Base-by-base conservation (phyloP, 805 yeast genomes). In the Cyberlindnera subsufficiens region DNA sequence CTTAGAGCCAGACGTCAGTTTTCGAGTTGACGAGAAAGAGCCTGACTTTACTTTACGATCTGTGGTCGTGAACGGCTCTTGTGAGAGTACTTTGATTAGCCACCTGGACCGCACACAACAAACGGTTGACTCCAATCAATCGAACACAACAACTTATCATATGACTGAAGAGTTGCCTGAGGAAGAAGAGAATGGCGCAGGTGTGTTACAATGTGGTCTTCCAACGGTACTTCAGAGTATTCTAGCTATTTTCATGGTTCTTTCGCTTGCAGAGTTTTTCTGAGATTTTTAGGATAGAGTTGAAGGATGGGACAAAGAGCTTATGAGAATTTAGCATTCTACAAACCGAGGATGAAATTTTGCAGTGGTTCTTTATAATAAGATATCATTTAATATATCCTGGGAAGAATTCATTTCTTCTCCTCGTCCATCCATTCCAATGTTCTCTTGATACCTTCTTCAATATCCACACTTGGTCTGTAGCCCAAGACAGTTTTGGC, bases 341-440 rank as follows among this genome's bases (percentile, higher is more conserved):
- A 15, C n/a, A 10, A 30, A 37, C 17, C n/a, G 18, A 6, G 36
- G 25, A 5, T 17, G n/a, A 13, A 16, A 8, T 17, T 5, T 32
- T 5, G 14, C 18, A 8, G 3, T 38, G 25, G 15, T 10, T 5
- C 27, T 14, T 22, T 25, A 16, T 38, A 17, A 32, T 39, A 18
- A 8, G 13, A 13, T 16, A 27, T 17, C 10, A 10, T 15, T 35
- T 19, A 25, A 18, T 34, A 34, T 11, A 34, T n/a, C n/a, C 20
- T 17, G 14, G 3, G 19, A 16, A 14, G 15, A 5, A 13, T 5
- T 32, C 17, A 45, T 32, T 43, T 40, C 37, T 53, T 54, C n/a
- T 44, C 56, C 63, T 88, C 96, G 58, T 89, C 82, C 84, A 90
- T 82, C 95, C 96, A 89, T 42, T 80, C 86, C 45, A 89, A 68